Conservation (phyloP, 108 stramenopile genomes). For the Cyclotella atomus region DNA sequence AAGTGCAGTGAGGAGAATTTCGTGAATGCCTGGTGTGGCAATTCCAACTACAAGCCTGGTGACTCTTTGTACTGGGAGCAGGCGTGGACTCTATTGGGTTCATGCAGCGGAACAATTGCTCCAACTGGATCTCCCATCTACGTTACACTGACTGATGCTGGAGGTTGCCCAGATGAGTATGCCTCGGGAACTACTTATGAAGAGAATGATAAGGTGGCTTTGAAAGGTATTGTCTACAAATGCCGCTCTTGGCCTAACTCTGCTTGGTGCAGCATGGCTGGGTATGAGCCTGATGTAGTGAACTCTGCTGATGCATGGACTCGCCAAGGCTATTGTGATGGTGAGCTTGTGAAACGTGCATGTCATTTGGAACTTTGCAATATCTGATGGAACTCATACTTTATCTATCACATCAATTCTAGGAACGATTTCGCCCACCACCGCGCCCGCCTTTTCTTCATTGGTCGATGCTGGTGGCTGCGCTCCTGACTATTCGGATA, state of each 20-base stretch:
- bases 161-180: conserved; percentile 11
- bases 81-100: conserved; percentile 14
- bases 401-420: no score
- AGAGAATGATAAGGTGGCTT: conserved; percentile 13
- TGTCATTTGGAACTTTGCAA: no score
- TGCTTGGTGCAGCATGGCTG: conserved; percentile 3
- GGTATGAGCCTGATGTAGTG: conserved; percentile 1
- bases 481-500: background rate
- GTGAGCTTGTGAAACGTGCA: no score
- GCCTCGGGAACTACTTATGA: conserved; percentile 2
- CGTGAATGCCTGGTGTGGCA: conserved; percentile 4
- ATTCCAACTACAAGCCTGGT: conserved; percentile 4
- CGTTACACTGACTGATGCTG: background rate
- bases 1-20: background rate
- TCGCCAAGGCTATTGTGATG: background rate
- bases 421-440: background rate
- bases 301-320: background rate
- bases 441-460: background rate
- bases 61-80: background rate
- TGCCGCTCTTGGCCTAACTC: conserved; percentile 9
- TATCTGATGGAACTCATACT: no score
- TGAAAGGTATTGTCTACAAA: background rate
- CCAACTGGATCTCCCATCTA: conserved; percentile 11
- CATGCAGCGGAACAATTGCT: conserved; percentile 10
- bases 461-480: background rate